phyloP scores from a whole-genome alignment of 495 filamentous ascomycete genomes.

The Trichoderma asperelloides region DNA sequence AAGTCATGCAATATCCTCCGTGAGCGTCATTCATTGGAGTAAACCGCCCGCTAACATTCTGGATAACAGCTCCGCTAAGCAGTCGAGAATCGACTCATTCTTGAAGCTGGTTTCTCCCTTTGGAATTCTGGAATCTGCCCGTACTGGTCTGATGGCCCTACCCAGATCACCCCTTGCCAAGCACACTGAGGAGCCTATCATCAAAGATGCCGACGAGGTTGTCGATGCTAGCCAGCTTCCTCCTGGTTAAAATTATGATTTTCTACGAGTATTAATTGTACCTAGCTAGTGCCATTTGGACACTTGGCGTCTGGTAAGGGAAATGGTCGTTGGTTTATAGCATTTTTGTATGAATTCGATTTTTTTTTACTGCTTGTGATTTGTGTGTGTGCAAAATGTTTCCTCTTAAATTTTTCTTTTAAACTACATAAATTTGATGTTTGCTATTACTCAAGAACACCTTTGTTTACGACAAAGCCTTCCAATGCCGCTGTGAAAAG shows the following conservation, averaged over 20 bases:
- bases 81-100: conserved; percentile 88
- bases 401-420: neutral
- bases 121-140: conserved; percentile 88
- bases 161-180: conserved; percentile 82
- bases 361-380: neutral
- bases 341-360: neutral
- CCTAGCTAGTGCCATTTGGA: conserved; percentile 5
- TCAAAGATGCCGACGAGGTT: conserved; percentile 82
- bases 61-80: conserved; percentile 71
- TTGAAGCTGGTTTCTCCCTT: conserved; percentile 94
- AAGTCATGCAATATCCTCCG: conserved; percentile 31
- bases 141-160: conserved; percentile 93
- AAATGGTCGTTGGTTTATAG: conserved; percentile 1
- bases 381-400: neutral
- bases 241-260: conserved; percentile 57
- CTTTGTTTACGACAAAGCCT: conserved; percentile 85
- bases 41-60: neutral
- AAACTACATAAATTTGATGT: neutral
- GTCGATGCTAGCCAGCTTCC: conserved; percentile 90
- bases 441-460: conserved; percentile 26
- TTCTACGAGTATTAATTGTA: neutral
- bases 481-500: conserved; percentile 57
- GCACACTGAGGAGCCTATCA: conserved; percentile 59
- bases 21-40: neutral
- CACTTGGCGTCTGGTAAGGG: conserved; percentile 1